Evolutionary conservation across 768 basidiomycete species (phyloP), one percentile per base, ranked within the genome.

Genomic region (Tricholoma sp.): DNA sequence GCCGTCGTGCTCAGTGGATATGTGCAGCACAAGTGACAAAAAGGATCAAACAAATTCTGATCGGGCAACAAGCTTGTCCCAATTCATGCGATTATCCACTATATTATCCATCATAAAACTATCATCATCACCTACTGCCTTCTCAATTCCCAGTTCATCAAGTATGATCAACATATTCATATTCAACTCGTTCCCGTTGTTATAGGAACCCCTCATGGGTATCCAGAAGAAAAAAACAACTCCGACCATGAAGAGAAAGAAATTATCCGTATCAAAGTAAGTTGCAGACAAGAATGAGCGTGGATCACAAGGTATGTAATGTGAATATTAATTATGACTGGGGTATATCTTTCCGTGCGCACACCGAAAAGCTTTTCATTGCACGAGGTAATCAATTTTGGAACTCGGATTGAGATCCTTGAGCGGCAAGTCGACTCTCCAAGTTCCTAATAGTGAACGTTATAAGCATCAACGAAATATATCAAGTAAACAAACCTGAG

Each of bases 361-460:
- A 37, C 52, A 28, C 37, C 28, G 49, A 31, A 33, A 41, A 52
- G 50, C 12, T 52, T 54, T 56, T 53, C 42, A 50, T 45, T 10
- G 47, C 17, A 50, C 20, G 52, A 54, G 36, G 29, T 41, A 24
- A 70, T 80, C 72, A 87, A 61, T 87, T 84, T 66, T 82, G 82
- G 79, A 90, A 91, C 61, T 93, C 91, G 32, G 78, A 73, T 68
- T 88, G 86, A 17, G 88, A 89, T 55, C 90, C 90, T 73, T 94
- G 92, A 36, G 91, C 91, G 65, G 91, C 91, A 63, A 94, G 82
- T 58, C 91, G 88, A 67, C 89, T 93, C 77, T 94, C 91, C 74
- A 94, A 71, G 73, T 94, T 94, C 72, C 90, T 91, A 66, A 33
- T 4, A 61, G 33, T 20, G 53, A 56, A 39, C 24, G 47, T 56